These are phyloP conservation scores for Cicer yamashitae DNA, from an alignment of 306 rosid genomes.

Conservation along the genomic window DNA sequence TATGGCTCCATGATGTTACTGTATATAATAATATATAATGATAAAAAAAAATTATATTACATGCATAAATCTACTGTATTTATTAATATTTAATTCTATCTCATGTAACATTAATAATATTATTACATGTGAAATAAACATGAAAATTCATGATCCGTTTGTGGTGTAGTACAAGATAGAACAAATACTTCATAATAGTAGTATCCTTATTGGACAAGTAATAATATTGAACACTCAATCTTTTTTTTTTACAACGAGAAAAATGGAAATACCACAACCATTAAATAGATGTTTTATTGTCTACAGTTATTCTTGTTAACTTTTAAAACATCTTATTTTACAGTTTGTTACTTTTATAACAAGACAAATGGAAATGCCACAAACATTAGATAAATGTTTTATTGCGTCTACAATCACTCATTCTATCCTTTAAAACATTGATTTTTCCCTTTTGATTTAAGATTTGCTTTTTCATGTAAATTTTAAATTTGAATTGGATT, in stretches of 20 bases:
- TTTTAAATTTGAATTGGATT: neutral
- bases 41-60: too few species aligned
- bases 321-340: neutral
- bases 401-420: neutral
- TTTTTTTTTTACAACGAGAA: neutral
- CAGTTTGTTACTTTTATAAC: neutral
- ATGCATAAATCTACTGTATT: too few species aligned
- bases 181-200: slow-evolving; percentile 3
- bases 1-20: too few species aligned
- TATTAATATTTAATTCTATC: too few species aligned
- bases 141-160: too few species aligned
- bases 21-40: too few species aligned
- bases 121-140: too few species aligned
- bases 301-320: neutral
- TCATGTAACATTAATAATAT: too few species aligned
- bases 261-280: neutral
- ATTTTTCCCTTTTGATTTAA: neutral
- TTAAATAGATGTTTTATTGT: slow-evolving; percentile 10
- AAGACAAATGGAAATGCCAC: neutral
- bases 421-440: neutral
- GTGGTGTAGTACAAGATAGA: neutral
- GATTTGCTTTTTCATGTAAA: neutral
- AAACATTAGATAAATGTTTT: slow-evolving; percentile 4
- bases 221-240: neutral
- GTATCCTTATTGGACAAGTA: neutral